Base-by-base conservation (phyloP, 2,329 filamentous ascomycete genomes). In the Penicillium corylophilum region DNA sequence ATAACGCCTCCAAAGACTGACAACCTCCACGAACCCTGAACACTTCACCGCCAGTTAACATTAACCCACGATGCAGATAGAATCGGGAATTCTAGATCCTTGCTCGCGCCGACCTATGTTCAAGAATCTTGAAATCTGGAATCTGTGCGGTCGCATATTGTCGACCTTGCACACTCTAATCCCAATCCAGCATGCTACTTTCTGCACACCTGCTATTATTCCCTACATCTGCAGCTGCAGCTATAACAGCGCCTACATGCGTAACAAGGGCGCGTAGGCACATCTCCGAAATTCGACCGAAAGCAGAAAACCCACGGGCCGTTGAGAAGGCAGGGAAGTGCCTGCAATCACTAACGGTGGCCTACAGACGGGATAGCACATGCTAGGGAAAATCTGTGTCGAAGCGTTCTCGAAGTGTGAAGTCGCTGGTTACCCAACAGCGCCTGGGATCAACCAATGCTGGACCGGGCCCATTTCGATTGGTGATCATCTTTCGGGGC, bases 401-500 rank as follows among this genome's bases (percentile, higher is more conserved):
- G 51, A 55, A 54, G 28, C 16, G 45, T 52, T 54, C 57, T 51
- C 45, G 55, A 58, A 59, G 40, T 22, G 24, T 6, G 15, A 4
- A 28, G 48, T 35, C 29, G 12, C 31, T 26, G 39, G 31, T 23
- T 48, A 51, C 48, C 18, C 28, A 33, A 36, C 48, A 36, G 36
- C 13, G 36, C 41, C 20, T 15, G 33, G 15, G 31, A 28, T 48
- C 8, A 26, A 28, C 28, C 12, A 41, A 20, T 26, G 20, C 36
- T 26, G n/a, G 12, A 15, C 5, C n/a, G 22, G 46, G 24, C 31
- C 7, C 15, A 9, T 10, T 40, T 33, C n/a, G 26, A 10, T 41
- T 16, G 36, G 20, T 39, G 36, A 23, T 10, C 13, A 8, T 39
- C n/a, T 7, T 35, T 35, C 18, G 15, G 12, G 36, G 20, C 39